Evolutionary conservation across 441 rosid species (phyloP), one percentile per base, ranked within the genome.

Genomic region (Pelargonium fulgidum): DNA sequence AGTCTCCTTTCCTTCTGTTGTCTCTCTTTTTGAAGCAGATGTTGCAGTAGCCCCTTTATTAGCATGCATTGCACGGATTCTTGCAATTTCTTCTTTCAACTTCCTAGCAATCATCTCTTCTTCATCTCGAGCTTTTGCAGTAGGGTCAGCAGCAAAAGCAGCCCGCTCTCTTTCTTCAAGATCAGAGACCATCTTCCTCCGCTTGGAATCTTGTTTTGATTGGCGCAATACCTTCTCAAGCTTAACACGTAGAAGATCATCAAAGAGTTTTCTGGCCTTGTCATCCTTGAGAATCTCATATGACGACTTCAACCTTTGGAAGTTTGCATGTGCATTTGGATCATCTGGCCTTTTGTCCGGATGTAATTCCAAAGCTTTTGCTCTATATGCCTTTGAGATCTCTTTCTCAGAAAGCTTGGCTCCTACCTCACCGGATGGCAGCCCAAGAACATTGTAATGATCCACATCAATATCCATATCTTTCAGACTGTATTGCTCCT

Each of bases 281-380:
- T 87, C 89, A 7, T 93, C 94, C 64, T 84, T 85, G 14, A 93
- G 85, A 73, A 93, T 77, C 76, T 93, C 94, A 7, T 93, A 88
- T 0, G 98, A 91, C 0, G 89, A 67, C 80, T 88, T 87, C 12
- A 93, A 84, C 86, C 71, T 88, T 68, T 88, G 97, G 72, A 91
- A 93, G 65, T 88, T 91, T 0, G 67, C 89, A 1, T 82, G 90
- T 2, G 99, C 99, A 19, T 88, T 62, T 0, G 95, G 93, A 65
- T 93, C 99, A 67, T 93, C 93, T 0, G 74, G 97, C n/a, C 96
- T 75, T 79, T 93, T 93, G 69, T 93, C 99, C 0, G 96, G 99
- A 67, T 93, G 97, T 83, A 88, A 79, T 47, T 80, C 90, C 66
- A 92, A 80, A 29, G 97, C 96, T 75, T 88, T 93, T 41, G 74